Evolutionary conservation across 2,329 filamentous ascomycete genomes (phyloP), one percentile per base, ranked within the genome.

Genomic region (Talaromyces sp.): DNA sequence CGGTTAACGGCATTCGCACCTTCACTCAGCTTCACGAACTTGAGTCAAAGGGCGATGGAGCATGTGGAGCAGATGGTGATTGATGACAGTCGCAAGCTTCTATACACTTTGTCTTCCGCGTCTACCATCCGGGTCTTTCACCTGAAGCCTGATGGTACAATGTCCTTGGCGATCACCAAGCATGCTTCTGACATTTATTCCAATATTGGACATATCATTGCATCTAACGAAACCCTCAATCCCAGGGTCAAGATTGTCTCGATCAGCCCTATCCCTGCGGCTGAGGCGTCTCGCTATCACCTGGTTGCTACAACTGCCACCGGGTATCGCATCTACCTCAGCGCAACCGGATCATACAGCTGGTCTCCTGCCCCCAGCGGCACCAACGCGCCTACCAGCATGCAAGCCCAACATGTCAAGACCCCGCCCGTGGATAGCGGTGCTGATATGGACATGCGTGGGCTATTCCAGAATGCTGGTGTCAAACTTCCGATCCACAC

Each of bases 381-480:
- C 17, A 81, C 83, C 7, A 86, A 81, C 52, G 86, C 89, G 0
- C 92, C 94, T 0, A 92, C 90, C 63, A 97, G 91, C 73, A 97
- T 99, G 91, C 92, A 97, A 72, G 86, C 97, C n/a, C 89, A 95
- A 63, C 94, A 96, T 67, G 90, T 99, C 72, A 95, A 94, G 68
- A 96, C 96, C 54, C 94, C 95, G 1, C 94, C 94, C 73, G 53
- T 73, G 60, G 56, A 72, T 62, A 60, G 57, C 45, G 54, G 61
- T 53, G 41, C 68, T 22, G 43, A 60, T 55, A 20, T 63, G 50
- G 72, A 68, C 56, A 56, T 57, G 65, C 47, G 60, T 55, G 60
- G 57, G 45, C 63, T 66, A 45, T 64, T 66, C 54, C 61, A 70
- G 36, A 55, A 63, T 32, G 40, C 51, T 32, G 39, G 60, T 68